Base-by-base conservation (phyloP, 2,329 filamentous ascomycete species). In the Oidium heveae region DNA sequence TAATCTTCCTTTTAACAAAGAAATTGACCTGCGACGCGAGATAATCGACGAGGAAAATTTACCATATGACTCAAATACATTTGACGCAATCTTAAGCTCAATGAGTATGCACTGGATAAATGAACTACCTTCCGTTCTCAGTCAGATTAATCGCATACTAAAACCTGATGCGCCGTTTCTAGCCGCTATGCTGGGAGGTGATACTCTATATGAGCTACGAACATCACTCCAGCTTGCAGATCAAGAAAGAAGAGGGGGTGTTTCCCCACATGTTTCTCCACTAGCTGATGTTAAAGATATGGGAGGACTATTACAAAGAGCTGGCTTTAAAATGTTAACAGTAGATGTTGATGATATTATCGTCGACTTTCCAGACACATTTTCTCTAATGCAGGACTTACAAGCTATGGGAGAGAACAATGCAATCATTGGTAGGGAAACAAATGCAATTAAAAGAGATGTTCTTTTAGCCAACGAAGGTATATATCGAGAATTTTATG, bases 261-360 rank as follows among this genome's bases (percentile, higher is more conserved):
- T 98, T 52, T 84, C 84, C 7, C 88, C 87, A 1, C 87, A 89
- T 63, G 82, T 94, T 24, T 94, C 86, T 4, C 91, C 91, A 2
- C 68, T 98, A 20, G 91, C 89, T 0, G 88, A 98, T 66, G 86
- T 95, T 10, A 76, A 84, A 18, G 93, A 98, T 64, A 77, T 96
- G 0, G 91, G 91, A 1, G 88, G 87, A 1, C 70, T 98, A 54
- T 70, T 98, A 58, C 84, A 85, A 61, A 80, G 82, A 58, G 85
- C 89, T 0, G 87, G 88, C 18, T 98, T 96, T 72, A 93, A 88
- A 67, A 83, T 98, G 72, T 72, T 96, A 61, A 98, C 93, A 0
- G 87, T 98, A 0, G 91, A 98, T 63, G 82, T 98, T 15, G 93
- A 98, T 68, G 91, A 98, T 68, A 93, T 98, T 53, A 79, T 96